Percentiles rank a stretch among this genome's conserved stretches.
phyloP scores from a whole-genome alignment of 495 filamentous ascomycete species.

The Podospora pseudopauciseta region DNA sequence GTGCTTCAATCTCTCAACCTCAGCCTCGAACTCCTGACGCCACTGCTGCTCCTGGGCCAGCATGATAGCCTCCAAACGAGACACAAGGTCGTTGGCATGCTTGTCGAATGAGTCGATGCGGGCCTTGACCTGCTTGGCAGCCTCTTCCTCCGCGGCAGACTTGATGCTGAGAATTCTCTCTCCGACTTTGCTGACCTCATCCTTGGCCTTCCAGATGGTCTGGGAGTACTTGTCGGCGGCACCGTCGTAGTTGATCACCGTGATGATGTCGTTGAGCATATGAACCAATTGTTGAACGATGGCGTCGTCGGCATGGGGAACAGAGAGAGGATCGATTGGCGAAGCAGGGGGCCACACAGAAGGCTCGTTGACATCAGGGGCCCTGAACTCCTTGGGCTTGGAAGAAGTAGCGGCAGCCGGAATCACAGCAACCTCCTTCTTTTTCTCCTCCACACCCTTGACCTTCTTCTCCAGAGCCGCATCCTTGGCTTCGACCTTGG shows the following conservation, averaged over 20 bases:
- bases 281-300: constrained; percentile 91
- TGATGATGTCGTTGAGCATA: constrained; percentile 92
- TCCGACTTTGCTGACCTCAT: constrained; percentile 71
- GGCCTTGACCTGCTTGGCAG: constrained; percentile 69
- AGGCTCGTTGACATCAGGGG: constrained; percentile 59
- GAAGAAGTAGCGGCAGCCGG: not conserved
- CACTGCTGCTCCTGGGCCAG: constrained; percentile 69
- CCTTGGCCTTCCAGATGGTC: constrained; percentile 78
- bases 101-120: constrained; percentile 55
- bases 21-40: constrained; percentile 83
- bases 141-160: constrained; percentile 58
- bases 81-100: constrained; percentile 66
- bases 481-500: constrained; percentile 32
- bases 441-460: constrained; percentile 17
- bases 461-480: not conserved
- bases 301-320: constrained; percentile 72
- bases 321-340: constrained; percentile 69
- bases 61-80: constrained; percentile 71
- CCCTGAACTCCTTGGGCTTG: constrained; percentile 33
- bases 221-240: constrained; percentile 65
- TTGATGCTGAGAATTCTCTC: constrained; percentile 71
- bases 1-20: constrained; percentile 70
- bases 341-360: constrained; percentile 56
- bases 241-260: constrained; percentile 82
- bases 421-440: constrained; percentile 19